phyloP scores from a whole-genome alignment of 495 filamentous ascomycete genomes.

The Aspergillus avenaceus region DNA sequence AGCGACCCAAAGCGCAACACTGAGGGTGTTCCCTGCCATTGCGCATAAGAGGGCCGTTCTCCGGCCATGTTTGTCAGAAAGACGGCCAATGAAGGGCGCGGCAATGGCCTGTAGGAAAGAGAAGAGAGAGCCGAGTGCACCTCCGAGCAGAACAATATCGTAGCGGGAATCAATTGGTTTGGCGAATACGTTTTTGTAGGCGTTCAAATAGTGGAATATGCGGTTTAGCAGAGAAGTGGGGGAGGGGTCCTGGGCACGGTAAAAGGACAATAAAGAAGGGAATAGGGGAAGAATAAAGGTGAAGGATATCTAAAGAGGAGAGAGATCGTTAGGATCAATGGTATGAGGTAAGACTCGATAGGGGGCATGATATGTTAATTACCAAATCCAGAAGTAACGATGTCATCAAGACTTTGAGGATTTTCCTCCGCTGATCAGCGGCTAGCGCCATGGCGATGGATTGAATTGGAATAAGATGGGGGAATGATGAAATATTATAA shows the following conservation, averaged over 20 bases:
- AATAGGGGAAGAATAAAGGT: conserved; percentile 99
- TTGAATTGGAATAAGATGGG: conserved; percentile 5
- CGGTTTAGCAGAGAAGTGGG: conserved; percentile 64
- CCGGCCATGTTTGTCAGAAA: conserved; percentile 87
- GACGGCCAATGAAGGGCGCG: conserved; percentile 81
- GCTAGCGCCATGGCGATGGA: conserved; percentile 33
- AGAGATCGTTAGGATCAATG: not conserved
- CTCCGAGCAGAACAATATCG: conserved; percentile 94
- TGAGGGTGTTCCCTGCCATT: conserved; percentile 92
- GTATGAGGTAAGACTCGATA: not conserved
- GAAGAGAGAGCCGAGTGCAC: conserved; percentile 89
- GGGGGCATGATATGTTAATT: conserved; percentile 12
- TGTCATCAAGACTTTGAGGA: conserved; percentile 75
- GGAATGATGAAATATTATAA: not conserved
- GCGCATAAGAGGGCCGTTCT: conserved; percentile 82
- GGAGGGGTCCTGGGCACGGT: conserved; percentile 63
- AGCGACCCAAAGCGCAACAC: conserved; percentile 88
- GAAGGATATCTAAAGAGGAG: conserved; percentile 69
- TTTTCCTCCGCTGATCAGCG: conserved; percentile 62
- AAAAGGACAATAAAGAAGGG: conserved; percentile 90
- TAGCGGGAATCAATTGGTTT: conserved; percentile 93
- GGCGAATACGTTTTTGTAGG: conserved; percentile 92
- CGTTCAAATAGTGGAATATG: conserved; percentile 79
- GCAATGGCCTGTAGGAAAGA: conserved; percentile 90
- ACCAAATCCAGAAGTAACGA: conserved; percentile 70